A percentile compares a stretch with the other conserved stretches of the same genome.
Conservation (phyloP, 78 protist genomes). For the Chrysochromulina parva region DNA sequence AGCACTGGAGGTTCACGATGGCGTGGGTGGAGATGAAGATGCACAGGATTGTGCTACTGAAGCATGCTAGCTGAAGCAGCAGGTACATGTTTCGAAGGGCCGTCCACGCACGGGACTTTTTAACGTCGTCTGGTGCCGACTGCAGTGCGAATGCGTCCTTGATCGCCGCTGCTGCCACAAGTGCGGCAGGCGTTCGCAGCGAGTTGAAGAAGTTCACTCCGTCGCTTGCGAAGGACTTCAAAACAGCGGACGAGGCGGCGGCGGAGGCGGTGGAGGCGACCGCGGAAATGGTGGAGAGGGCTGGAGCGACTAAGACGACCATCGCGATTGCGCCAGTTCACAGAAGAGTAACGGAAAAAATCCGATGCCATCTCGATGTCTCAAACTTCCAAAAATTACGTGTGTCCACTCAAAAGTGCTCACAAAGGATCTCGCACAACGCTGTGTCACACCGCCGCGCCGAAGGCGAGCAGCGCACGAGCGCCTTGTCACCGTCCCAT, state of each 20-base stretch:
- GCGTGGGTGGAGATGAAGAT: background rate
- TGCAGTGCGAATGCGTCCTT: background rate
- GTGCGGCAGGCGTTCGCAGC: background rate
- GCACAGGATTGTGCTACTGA: background rate
- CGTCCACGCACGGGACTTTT: background rate
- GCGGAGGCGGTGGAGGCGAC: too few species aligned
- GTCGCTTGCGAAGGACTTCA: background rate
- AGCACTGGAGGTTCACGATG: background rate
- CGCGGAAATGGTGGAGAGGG: too few species aligned
- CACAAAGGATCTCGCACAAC: too few species aligned
- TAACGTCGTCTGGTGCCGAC: background rate
- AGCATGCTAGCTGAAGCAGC: background rate
- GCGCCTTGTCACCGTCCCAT: slow-evolving; percentile 34
- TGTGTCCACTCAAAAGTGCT: too few species aligned
- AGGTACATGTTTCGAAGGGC: background rate
- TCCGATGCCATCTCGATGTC: too few species aligned
- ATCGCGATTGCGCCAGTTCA: too few species aligned
- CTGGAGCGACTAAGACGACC: too few species aligned
- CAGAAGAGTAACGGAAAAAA: too few species aligned
- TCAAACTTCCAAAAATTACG: too few species aligned
- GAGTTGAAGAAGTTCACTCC: background rate
- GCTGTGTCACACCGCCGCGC: too few species aligned
- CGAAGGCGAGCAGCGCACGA: too few species aligned
- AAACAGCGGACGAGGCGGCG: too few species aligned
- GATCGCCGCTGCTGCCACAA: background rate